Percentiles rank a stretch among this genome's conserved stretches.
Conservation (phyloP, 1,139 yeast species). For the Sugiyamaella sp. region DNA sequence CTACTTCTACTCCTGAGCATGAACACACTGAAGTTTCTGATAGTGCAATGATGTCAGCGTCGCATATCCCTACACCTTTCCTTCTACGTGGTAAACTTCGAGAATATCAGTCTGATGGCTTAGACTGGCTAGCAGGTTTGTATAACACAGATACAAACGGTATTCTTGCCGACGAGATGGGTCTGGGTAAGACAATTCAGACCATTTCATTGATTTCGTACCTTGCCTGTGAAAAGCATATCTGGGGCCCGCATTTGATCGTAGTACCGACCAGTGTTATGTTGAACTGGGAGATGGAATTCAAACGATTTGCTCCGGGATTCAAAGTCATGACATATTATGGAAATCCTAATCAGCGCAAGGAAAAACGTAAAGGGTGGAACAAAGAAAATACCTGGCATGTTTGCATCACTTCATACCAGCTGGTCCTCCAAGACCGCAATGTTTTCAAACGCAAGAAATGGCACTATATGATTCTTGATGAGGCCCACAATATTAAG, state of each 20-base stretch:
- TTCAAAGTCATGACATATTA: slow-evolving; percentile 93
- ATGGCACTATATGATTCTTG: slow-evolving; percentile 97
- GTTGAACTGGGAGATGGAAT: slow-evolving; percentile 99
- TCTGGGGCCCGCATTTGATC: slow-evolving; percentile 98
- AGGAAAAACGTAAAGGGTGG: slow-evolving; percentile 97
- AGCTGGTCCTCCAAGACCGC: slow-evolving; percentile 94
- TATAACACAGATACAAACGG: slow-evolving; percentile 95
- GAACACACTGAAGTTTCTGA: slow-evolving; percentile 14
- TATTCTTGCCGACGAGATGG: slow-evolving; percentile 98
- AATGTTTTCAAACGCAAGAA: slow-evolving; percentile 87
- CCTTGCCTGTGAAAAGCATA: slow-evolving; percentile 88
- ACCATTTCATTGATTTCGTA: slow-evolving; percentile 86
- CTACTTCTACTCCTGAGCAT: slow-evolving; percentile 28
- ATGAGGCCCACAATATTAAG: slow-evolving; percentile 98
- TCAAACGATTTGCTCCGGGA: slow-evolving; percentile 97
- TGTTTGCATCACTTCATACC: slow-evolving; percentile 95
- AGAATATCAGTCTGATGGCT: slow-evolving; percentile 92
- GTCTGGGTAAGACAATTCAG: slow-evolving; percentile 95
- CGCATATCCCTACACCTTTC: slow-evolving; percentile 43
- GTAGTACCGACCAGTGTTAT: slow-evolving; percentile 98
- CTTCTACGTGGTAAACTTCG: slow-evolving; percentile 79
- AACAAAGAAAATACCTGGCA: slow-evolving; percentile 95
- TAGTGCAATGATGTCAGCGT: slow-evolving; percentile 6
- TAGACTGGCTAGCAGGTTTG: slow-evolving; percentile 95
- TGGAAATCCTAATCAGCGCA: slow-evolving; percentile 97